Evolutionary conservation across 2,329 filamentous ascomycete genomes (phyloP).

Genomic region (Dactylella cylindrospora): DNA sequence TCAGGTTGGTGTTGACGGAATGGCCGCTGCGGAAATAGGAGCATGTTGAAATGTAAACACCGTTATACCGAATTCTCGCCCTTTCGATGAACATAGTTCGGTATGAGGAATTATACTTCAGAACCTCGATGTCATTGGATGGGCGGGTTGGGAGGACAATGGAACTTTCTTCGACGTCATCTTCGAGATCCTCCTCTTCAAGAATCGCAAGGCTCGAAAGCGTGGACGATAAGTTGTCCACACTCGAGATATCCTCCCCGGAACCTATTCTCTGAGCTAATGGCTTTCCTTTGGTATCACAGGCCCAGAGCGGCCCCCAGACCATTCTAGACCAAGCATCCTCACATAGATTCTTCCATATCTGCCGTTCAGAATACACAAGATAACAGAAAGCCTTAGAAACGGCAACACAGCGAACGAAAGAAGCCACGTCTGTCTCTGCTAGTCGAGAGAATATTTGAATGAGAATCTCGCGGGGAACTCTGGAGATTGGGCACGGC

Average conservation of each 20-base stretch:
- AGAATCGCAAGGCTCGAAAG: constrained; percentile 11
- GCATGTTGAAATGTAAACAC: constrained; percentile 93
- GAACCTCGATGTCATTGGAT: constrained; percentile 51
- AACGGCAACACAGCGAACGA: constrained; percentile 73
- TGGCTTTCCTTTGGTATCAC: constrained; percentile 59
- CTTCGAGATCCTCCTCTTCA: constrained; percentile 22
- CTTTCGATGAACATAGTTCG: constrained; percentile 43
- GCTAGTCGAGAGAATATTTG: constrained; percentile 76
- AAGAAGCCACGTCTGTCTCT: constrained; percentile 71
- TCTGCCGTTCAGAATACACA: constrained; percentile 75
- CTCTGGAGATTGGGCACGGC: constrained; percentile 74
- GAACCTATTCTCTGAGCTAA: neutral
- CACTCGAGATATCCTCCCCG: constrained; percentile 13
- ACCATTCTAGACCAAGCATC: constrained; percentile 68
- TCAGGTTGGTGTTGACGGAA: constrained; percentile 67
- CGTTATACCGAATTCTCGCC: constrained; percentile 88
- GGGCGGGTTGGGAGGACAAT: constrained; percentile 49
- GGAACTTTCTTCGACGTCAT: constrained; percentile 43
- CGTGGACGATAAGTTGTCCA: constrained; percentile 4
- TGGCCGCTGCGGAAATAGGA: constrained; percentile 89
- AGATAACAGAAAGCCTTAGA: constrained; percentile 87
- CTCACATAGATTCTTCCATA: constrained; percentile 78
- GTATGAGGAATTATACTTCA: constrained; percentile 44
- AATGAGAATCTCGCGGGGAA: constrained; percentile 82
- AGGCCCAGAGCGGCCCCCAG: constrained; percentile 77